These are phyloP conservation scores for Plasmopara viticola DNA, from an alignment of 352 stramenopile species.

Conservation along the genomic window DNA sequence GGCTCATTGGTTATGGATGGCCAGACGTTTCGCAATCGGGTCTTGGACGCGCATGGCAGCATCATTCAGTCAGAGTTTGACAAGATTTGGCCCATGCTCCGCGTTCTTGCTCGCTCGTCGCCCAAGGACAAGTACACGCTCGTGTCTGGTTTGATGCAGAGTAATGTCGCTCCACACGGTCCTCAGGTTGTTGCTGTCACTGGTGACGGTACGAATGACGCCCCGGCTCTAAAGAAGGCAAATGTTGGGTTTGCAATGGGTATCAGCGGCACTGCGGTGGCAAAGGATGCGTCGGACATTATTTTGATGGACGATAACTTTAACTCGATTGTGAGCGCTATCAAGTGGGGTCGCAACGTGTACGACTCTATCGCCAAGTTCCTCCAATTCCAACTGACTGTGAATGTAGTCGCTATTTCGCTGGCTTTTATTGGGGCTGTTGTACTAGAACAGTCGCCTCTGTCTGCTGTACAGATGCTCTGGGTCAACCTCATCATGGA, in stretches of 20 bases:
- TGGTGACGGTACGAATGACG: conserved; percentile 95
- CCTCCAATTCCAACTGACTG: conserved; percentile 94
- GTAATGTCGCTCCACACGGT: conserved; percentile 42
- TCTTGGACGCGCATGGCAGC: conserved; percentile 46
- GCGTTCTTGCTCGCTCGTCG: conserved; percentile 54
- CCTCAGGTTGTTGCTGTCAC: conserved; percentile 93
- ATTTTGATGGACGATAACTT: conserved; percentile 96
- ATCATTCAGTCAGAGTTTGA: conserved; percentile 62
- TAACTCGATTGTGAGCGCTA: conserved; percentile 92
- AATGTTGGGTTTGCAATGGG: conserved; percentile 95
- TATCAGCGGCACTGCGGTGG: conserved; percentile 89
- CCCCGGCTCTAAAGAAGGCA: conserved; percentile 91
- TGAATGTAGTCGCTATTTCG: conserved; percentile 91
- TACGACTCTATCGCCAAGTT: conserved; percentile 98
- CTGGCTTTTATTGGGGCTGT: conserved; percentile 86
- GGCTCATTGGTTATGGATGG: conserved; percentile 57
- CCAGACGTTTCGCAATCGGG: conserved; percentile 38
- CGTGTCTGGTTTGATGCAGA: conserved; percentile 56
- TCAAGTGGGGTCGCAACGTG: conserved; percentile 94
- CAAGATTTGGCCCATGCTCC: conserved; percentile 63
- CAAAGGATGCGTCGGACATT: conserved; percentile 94
- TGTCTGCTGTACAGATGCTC: conserved; percentile 94
- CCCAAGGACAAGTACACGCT: conserved; percentile 67
- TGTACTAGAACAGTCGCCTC: conserved; percentile 51
- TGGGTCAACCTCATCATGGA: conserved; percentile 99